Conservation (phyloP, 2,329 filamentous ascomycete species). For the Niveomyces coronatus region DNA sequence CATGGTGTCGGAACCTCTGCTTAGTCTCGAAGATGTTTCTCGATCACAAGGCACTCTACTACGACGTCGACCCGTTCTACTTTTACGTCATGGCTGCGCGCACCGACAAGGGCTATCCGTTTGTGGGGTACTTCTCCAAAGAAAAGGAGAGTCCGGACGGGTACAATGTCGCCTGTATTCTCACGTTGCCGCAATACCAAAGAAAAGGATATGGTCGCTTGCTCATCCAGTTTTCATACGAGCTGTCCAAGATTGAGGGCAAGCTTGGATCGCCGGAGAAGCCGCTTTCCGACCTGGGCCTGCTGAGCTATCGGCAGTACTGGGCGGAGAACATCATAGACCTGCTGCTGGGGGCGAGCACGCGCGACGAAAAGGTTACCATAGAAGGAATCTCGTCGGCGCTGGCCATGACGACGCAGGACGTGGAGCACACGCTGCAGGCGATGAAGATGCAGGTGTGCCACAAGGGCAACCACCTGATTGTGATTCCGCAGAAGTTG, state of each 20-base stretch:
- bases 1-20: slow-evolving; percentile 94
- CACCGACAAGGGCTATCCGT: slow-evolving; percentile 81
- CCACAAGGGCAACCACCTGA: slow-evolving; percentile 92
- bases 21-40: slow-evolving; percentile 92
- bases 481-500: slow-evolving; percentile 79
- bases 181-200: slow-evolving; percentile 93
- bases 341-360: slow-evolving; percentile 63
- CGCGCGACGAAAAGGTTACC: slow-evolving; percentile 60
- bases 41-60: slow-evolving; percentile 96
- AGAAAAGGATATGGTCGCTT: slow-evolving; percentile 87
- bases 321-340: slow-evolving; percentile 96
- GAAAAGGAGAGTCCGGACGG: slow-evolving; percentile 95
- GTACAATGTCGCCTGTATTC: slow-evolving; percentile 96
- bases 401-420: slow-evolving; percentile 92
- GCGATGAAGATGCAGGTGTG: slow-evolving; percentile 93
- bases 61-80: slow-evolving; percentile 97
- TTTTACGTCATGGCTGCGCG: slow-evolving; percentile 97
- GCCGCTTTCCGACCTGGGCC: slow-evolving; percentile 83
- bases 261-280: slow-evolving; percentile 96
- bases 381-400: slow-evolving; percentile 73
- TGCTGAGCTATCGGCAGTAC: slow-evolving; percentile 91
- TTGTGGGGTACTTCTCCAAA: slow-evolving; percentile 99
- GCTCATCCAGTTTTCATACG: slow-evolving; percentile 95
- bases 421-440: slow-evolving; percentile 90
- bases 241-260: slow-evolving; percentile 87